Percentiles rank a stretch among this genome's conserved stretches.
phyloP scores from a whole-genome alignment of 169 alveolate genomes.

The Eimeria zaria region DNA sequence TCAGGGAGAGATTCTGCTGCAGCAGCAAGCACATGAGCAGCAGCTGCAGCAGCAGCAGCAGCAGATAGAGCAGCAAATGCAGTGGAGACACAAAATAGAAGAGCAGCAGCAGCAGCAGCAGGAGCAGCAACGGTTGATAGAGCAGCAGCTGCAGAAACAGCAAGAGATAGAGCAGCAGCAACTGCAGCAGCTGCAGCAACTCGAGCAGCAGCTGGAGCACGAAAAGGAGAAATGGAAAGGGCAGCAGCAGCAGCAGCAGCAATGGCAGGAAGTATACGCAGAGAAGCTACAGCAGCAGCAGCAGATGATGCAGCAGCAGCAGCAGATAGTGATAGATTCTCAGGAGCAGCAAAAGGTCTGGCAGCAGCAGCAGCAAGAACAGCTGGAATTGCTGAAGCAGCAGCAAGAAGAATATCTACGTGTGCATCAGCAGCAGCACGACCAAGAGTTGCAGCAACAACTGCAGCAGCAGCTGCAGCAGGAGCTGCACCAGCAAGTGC shows the following conservation, averaged over 20 bases:
- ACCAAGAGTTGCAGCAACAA: background rate
- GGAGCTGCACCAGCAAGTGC: too few relatives aligned
- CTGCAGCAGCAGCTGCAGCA: constrained; percentile 43
- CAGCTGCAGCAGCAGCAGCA: constrained; percentile 25
- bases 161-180: background rate
- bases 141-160: constrained; percentile 28
- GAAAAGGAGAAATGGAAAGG: background rate
- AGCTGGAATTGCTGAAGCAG: background rate
- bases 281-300: background rate
- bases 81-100: background rate
- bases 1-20: constrained; percentile 1
- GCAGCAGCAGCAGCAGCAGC: constrained; percentile 51
- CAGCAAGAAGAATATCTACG: constrained; percentile 28
- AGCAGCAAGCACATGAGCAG: background rate
- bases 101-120: constrained; percentile 34
- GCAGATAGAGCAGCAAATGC: background rate
- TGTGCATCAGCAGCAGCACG: constrained; percentile 22
- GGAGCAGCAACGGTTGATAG: background rate
- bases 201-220: constrained; percentile 2
- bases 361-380: constrained; percentile 52
- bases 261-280: constrained; percentile 6
- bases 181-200: constrained; percentile 34
- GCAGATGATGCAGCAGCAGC: background rate
- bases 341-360: background rate
- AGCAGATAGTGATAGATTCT: background rate